phyloP scores from a whole-genome alignment of 495 filamentous ascomycete genomes.

The Talaromyces borbonicus region DNA sequence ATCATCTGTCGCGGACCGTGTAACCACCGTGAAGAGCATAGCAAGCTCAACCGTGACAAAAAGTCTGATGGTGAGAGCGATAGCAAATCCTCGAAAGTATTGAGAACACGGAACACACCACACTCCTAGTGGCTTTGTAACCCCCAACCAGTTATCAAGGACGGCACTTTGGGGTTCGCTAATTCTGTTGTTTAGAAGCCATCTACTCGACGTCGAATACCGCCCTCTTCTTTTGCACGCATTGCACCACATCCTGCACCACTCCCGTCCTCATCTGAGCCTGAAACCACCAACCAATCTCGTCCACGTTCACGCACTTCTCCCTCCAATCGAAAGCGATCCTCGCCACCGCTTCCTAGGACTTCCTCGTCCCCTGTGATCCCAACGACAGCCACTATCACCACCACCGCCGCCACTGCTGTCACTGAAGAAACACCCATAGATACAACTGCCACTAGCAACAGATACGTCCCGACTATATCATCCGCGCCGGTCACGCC shows the following conservation, averaged over 20 bases:
- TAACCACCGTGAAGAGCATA: constrained; percentile 80
- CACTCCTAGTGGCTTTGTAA: constrained; percentile 4
- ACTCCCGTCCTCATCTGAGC: constrained; percentile 9
- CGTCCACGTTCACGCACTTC: background rate
- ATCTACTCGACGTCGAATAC: constrained; percentile 7
- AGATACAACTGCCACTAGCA: background rate
- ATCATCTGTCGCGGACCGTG: constrained; percentile 86
- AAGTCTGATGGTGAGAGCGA: constrained; percentile 13
- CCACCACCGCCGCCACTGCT: too few species aligned
- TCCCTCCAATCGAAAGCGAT: background rate
- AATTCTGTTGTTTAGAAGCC: constrained; percentile 6
- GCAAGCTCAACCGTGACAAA: constrained; percentile 80
- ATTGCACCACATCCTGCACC: constrained; percentile 12
- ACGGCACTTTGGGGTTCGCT: constrained; percentile 6
- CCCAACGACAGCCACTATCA: background rate
- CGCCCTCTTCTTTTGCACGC: constrained; percentile 9
- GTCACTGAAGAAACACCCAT: too few species aligned
- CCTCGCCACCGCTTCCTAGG: background rate
- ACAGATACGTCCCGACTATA: background rate
- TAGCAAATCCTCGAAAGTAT: constrained; percentile 12
- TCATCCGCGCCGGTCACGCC: background rate
- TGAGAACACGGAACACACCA: constrained; percentile 8
- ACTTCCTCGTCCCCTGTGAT: background rate
- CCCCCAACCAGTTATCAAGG: background rate
- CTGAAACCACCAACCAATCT: constrained; percentile 5